Base-by-base conservation (phyloP, 257 asterid genomes). In the Solanum raphanifolium region DNA sequence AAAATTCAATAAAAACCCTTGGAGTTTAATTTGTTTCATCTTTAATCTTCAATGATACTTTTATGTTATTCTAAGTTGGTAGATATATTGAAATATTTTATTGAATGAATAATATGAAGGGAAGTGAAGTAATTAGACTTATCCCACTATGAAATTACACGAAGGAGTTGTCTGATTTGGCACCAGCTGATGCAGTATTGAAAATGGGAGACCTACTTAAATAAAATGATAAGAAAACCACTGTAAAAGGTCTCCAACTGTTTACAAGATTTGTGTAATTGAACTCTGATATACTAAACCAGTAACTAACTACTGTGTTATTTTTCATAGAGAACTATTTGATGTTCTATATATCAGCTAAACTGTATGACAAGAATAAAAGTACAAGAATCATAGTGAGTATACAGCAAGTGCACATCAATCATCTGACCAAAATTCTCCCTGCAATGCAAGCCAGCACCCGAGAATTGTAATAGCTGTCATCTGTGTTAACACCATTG, bases 151-250 rank as follows among this genome's bases (percentile, higher is more conserved):
- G 36, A 46, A 46, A 46, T 46, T 46, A 46, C 20, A 46, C 58
- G 13, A 46, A 46, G 16, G 58, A 46, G 23, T 48, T 71, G 25
- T 71, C 41, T 71, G 78, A 32, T 71, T 21, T 71, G 41, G 41
- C 16, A 9, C 46, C 81, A 35, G 27, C 16, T 72, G 43, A 34
- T 72, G 43, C 81, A 34, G 27, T 72, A 72, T 9, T 32, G 46
- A 11, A 32, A 72, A 92, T 95, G 97, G 94, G 90, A 89, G 98
- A 92, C 86, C 90, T 91, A 62, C 91, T 91, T 29, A 86, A 91
- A 88, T 88, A 86, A 60, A 71, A 13, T 38, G 23, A 9, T 23
- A n/a, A 31, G 4, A 78, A 21, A 11, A 58, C 55, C 62, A 39
- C 32, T 36, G 76, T 78, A 27, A 46, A 36, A 43, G 7, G 23